Conservation (phyloP, 495 filamentous ascomycete species). For the Neurospora sp. region DNA sequence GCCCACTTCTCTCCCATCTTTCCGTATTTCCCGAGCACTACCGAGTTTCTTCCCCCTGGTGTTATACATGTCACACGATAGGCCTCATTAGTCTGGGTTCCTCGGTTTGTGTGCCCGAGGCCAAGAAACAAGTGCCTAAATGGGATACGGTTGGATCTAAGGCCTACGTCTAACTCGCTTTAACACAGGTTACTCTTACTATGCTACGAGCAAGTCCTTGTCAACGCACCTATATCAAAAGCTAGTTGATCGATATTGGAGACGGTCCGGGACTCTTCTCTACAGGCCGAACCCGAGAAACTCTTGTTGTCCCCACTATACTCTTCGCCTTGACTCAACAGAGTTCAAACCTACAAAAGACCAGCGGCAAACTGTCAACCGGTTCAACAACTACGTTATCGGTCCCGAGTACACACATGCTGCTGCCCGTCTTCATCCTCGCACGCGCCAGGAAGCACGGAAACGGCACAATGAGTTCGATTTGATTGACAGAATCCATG, state of each 20-base stretch:
- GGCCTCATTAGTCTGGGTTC: neutral
- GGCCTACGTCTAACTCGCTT: constrained; percentile 7
- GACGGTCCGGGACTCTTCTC: constrained; percentile 70
- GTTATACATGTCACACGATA: neutral
- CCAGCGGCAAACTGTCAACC: constrained; percentile 79
- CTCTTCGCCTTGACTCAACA: constrained; percentile 68
- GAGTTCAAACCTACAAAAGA: constrained; percentile 64
- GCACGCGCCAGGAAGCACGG: constrained; percentile 68
- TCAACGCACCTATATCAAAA: constrained; percentile 65
- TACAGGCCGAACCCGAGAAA: constrained; percentile 79
- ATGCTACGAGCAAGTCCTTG: constrained; percentile 58
- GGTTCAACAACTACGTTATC: constrained; percentile 78
- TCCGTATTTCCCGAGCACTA: neutral
- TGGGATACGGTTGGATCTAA: neutral
- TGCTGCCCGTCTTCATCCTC: constrained; percentile 62
- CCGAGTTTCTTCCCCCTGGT: neutral
- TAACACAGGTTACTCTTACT: constrained; percentile 70
- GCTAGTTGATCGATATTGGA: constrained; percentile 82
- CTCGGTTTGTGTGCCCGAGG: neutral
- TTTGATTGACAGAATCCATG: constrained; percentile 62
- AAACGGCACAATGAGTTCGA: constrained; percentile 66
- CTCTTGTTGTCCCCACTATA: constrained; percentile 94
- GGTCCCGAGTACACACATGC: constrained; percentile 70
- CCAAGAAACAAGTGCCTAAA: neutral
- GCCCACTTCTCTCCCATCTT: neutral